phyloP scores from a whole-genome alignment of 139 green algal species.

The Chlorella sp. region DNA sequence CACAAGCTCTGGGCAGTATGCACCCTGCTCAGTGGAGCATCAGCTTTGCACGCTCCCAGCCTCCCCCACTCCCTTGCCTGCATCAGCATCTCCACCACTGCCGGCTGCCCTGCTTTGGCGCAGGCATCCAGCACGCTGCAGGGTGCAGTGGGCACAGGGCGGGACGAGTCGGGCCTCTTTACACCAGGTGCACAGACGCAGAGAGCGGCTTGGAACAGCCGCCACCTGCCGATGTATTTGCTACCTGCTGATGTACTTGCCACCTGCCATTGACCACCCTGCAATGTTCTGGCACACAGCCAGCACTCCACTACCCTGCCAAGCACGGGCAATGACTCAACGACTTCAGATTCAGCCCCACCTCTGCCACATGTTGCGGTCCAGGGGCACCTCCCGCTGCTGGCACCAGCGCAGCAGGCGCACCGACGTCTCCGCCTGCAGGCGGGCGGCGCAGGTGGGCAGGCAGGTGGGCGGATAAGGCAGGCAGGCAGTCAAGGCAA shows the following conservation, averaged over 20 bases:
- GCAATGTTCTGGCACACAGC: no score
- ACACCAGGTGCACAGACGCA: no score
- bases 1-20: no score
- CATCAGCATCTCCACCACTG: conserved; percentile 2
- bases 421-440: conserved; percentile 13
- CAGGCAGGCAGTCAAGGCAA: not conserved
- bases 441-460: not conserved
- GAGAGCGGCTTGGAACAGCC: not conserved
- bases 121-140: conserved; percentile 24
- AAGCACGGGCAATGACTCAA: no score
- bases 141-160: no score
- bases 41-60: no score
- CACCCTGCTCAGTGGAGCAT: no score
- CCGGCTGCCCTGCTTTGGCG: not conserved
- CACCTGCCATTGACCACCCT: no score
- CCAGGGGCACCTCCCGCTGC: conserved; percentile 9
- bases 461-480: not conserved
- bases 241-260: not conserved
- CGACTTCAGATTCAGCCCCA: not conserved
- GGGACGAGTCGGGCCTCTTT: no score
- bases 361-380: conserved; percentile 21
- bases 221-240: not conserved
- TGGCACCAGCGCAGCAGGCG: not conserved
- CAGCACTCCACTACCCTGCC: not conserved
- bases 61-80: not conserved